Evolutionary conservation across 1,139 yeast genomes (phyloP).

Genomic region (Yamadazyma friedrichii): DNA sequence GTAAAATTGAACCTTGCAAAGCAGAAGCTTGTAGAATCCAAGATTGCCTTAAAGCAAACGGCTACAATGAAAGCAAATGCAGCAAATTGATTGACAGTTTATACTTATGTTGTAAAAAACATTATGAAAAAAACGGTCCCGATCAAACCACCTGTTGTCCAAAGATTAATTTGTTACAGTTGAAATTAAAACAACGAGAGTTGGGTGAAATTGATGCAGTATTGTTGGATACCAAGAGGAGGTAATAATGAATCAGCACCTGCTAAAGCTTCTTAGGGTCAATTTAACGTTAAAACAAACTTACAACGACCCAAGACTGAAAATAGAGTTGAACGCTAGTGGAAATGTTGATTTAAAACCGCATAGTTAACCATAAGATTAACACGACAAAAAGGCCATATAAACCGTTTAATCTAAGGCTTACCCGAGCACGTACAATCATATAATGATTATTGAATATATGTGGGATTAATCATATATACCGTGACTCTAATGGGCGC

Average conservation of each 20-base stretch:
- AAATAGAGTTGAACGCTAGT: neutral
- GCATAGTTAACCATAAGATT: constrained; percentile 55
- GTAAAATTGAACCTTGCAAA: constrained; percentile 50
- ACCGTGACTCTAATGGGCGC: constrained; percentile 96
- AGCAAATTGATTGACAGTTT: constrained; percentile 55
- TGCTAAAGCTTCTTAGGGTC: too few species aligned
- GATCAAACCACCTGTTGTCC: constrained; percentile 70
- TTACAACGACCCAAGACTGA: too few species aligned
- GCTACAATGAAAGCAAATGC: constrained; percentile 64
- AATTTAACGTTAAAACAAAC: too few species aligned
- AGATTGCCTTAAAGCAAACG: constrained; percentile 53
- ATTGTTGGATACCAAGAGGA: constrained; percentile 24
- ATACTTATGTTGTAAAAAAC: constrained; percentile 59
- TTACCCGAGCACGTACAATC: constrained; percentile 86
- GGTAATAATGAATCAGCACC: constrained; percentile 3
- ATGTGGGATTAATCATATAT: constrained; percentile 51
- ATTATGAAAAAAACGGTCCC: constrained; percentile 51
- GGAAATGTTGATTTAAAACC: constrained; percentile 66
- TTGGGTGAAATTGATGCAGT: constrained; percentile 54
- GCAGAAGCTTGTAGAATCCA: constrained; percentile 71
- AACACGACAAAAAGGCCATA: constrained; percentile 66
- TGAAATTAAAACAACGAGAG: constrained; percentile 58
- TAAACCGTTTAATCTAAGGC: constrained; percentile 71
- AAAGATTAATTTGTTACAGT: constrained; percentile 48
- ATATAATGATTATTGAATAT: constrained; percentile 45